Percentiles rank a stretch among this genome's conserved stretches.
These are phyloP conservation scores for Ashbya aceris DNA, from an alignment of 1,139 yeast genomes.

Conservation along the genomic window DNA sequence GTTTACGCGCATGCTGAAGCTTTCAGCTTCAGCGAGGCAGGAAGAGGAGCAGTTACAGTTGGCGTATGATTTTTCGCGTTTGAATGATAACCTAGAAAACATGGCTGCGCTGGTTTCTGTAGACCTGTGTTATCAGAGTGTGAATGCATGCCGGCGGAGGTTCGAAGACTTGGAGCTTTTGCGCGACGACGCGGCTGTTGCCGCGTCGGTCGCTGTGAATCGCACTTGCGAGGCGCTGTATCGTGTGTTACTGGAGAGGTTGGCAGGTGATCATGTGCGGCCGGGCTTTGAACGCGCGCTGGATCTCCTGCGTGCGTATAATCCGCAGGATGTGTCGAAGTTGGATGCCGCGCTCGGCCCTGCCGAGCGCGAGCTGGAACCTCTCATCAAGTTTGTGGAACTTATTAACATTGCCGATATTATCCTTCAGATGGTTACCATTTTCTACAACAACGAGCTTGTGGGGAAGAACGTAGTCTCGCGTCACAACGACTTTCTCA, in stretches of 20 bases:
- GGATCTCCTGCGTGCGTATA: conserved; percentile 56
- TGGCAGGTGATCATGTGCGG: conserved; percentile 66
- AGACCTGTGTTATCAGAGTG: conserved; percentile 37
- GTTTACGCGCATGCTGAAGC: conserved; percentile 51
- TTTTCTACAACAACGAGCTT: conserved; percentile 82
- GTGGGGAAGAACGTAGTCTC: conserved; percentile 52
- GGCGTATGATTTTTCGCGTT: conserved; percentile 45
- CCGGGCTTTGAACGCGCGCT: conserved; percentile 82
- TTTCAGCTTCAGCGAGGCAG: conserved; percentile 21
- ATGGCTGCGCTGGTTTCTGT: conserved; percentile 38
- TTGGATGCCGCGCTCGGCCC: conserved; percentile 15
- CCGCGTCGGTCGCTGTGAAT: conserved; percentile 22
- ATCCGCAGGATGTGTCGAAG: conserved; percentile 41
- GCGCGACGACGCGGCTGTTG: not conserved
- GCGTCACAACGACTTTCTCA: conserved; percentile 64
- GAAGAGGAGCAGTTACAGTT: conserved; percentile 40
- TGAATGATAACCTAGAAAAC: conserved; percentile 36
- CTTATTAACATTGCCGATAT: conserved; percentile 87
- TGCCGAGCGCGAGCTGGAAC: conserved; percentile 43
- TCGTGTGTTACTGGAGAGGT: conserved; percentile 49
- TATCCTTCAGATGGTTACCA: conserved; percentile 85
- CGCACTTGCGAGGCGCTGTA: conserved; percentile 48
- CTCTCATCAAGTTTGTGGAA: conserved; percentile 79
- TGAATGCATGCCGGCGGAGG: conserved; percentile 30
- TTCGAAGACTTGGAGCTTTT: not conserved